Evolutionary conservation across 2,329 filamentous ascomycete genomes (phyloP).

Genomic region (Xenosphaeropsis pyriputrescens): DNA sequence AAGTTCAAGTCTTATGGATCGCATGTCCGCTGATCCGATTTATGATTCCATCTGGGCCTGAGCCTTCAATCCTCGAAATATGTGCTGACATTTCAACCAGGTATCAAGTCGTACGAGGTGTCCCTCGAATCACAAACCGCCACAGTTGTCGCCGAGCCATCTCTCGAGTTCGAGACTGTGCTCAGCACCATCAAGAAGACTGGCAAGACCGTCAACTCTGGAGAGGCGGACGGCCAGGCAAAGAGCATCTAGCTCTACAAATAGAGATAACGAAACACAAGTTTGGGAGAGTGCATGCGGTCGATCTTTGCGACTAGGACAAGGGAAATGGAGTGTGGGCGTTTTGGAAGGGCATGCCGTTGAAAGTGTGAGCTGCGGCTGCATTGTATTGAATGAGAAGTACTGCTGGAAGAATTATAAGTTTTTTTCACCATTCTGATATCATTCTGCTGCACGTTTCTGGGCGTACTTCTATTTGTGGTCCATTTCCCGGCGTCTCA

Average conservation of each 20-base stretch:
- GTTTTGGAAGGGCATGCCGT: too few relatives aligned
- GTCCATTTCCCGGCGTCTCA: too few relatives aligned
- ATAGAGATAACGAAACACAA: constrained; percentile 3
- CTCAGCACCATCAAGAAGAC: constrained; percentile 88
- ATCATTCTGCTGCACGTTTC: too few relatives aligned
- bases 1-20: constrained; percentile 15
- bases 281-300: too few relatives aligned
- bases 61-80: background rate
- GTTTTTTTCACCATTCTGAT: too few relatives aligned
- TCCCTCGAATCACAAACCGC: constrained; percentile 78
- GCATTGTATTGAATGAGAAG: too few relatives aligned
- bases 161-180: constrained; percentile 64
- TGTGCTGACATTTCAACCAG: constrained; percentile 27
- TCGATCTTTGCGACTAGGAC: too few relatives aligned
- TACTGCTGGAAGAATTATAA: too few relatives aligned
- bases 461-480: too few relatives aligned
- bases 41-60: background rate
- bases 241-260: constrained; percentile 33
- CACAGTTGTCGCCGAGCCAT: constrained; percentile 54
- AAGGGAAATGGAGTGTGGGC: too few relatives aligned
- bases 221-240: constrained; percentile 51
- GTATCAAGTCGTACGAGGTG: constrained; percentile 76
- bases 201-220: constrained; percentile 77
- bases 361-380: too few relatives aligned
- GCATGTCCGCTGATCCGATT: background rate